Evolutionary conservation across 2,329 filamentous ascomycete genomes (phyloP), one percentile per base, ranked within the genome.

Genomic region (Chrysoporthe puriensis): DNA sequence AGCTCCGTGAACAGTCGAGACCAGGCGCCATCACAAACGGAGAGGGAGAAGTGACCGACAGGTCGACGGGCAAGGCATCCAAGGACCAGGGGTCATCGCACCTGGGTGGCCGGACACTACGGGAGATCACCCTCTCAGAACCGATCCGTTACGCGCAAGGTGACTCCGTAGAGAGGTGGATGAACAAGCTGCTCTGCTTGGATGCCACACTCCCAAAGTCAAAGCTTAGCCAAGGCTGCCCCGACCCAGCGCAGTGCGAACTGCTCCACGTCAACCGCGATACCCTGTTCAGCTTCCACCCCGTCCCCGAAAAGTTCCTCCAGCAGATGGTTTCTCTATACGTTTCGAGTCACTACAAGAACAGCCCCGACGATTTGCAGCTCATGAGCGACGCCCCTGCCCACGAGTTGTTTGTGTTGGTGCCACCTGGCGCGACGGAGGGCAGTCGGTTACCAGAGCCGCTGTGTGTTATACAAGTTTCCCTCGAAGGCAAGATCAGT

Each of bases 311-410:
- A 78, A 96, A 94, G 76, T 98, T 99, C 81, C 82, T 99, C 66
- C 96, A 99, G 77, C 94, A 97, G 74, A 97, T 99, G 93, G 95
- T 99, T 80, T 94, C 94, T 0, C 86, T 99, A 2, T 99, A 98
- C 74, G 96, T 99, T 40, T 94, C 96, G 40, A 97, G 93, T 64
- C 94, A 97, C 79, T 97, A 99, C 84, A 98, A 98, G 80, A 99
- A 99, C 80, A 93, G 94, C 0, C 96, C 96, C 0, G 97, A 99
- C 74, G 96, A 99, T 75, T 85, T 99, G n/a, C 96, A 98, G 78
- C 87, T 99, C 67, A 97, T 99, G 93, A 97, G 93, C 70, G 96
- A 99, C 79, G 96, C 96, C 0, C 96, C 96, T 1, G 95, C 96
- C 0, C 96, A 99, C 79, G 94, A 98, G 77, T 87, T 99, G 7